Percentiles rank a stretch among this genome's conserved stretches.
Conservation (phyloP, 1,284 basidiomycete species). For the Boletus sp. region DNA sequence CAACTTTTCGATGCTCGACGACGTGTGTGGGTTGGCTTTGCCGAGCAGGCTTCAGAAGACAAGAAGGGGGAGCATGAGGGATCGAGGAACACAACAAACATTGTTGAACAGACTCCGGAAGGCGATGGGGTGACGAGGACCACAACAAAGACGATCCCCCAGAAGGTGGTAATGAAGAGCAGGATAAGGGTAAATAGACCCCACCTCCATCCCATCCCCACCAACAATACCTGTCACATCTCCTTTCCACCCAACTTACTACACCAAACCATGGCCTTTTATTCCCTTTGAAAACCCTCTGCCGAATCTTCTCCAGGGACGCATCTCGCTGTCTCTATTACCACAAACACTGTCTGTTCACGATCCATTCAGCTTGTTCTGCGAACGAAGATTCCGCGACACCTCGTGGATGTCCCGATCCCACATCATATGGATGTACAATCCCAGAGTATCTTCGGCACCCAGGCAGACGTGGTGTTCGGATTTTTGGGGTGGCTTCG, state of each 20-base stretch:
- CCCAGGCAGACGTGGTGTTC: no score
- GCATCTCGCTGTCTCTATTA: conserved; percentile 34
- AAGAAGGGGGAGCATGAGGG: not conserved
- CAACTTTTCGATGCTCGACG: not conserved
- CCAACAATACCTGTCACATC: conserved; percentile 4
- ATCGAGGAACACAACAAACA: not conserved
- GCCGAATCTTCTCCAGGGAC: conserved; percentile 27
- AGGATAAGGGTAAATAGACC: not conserved
- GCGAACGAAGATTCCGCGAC: not conserved
- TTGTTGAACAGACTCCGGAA: not conserved
- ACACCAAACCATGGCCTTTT: conserved; percentile 38
- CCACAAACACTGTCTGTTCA: conserved; percentile 32
- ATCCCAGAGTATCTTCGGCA: not conserved
- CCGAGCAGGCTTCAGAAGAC: not conserved
- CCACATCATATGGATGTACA: conserved; percentile 23
- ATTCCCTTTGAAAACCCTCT: conserved; percentile 26
- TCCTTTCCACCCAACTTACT: conserved; percentile 31
- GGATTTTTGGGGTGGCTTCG: no score
- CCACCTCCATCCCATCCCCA: not conserved
- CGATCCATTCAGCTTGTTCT: conserved; percentile 25
- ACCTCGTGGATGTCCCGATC: not conserved
- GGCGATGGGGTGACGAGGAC: not conserved
- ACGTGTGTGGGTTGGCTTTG: not conserved
- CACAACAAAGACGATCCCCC: not conserved
- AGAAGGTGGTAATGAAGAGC: not conserved